Conservation (phyloP, 345 rosid species). For the Arabidopsis arenosa region DNA sequence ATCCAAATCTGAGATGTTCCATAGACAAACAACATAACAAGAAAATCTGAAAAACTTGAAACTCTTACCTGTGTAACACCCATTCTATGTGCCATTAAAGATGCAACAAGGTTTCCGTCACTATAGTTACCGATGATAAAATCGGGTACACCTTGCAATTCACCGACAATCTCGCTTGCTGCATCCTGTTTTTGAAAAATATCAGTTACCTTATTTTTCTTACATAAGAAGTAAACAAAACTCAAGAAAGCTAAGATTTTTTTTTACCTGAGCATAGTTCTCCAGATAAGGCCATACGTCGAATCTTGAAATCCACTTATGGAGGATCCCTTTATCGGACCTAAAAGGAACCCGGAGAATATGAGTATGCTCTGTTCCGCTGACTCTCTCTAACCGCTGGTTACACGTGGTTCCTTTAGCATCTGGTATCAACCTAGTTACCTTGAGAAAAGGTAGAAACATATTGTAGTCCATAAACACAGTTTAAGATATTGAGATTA, state of each 20-base stretch:
- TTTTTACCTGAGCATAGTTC: conserved; percentile 78
- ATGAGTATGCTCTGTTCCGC: conserved; percentile 84
- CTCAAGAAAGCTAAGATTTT: not conserved
- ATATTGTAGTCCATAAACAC: conserved; percentile 9
- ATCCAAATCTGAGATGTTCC: conserved; percentile 18
- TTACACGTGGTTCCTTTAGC: conserved; percentile 95
- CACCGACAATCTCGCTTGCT: conserved; percentile 86
- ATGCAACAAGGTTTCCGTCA: conserved; percentile 98
- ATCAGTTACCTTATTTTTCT: not conserved
- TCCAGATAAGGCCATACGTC: conserved; percentile 99
- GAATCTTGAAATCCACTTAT: conserved; percentile 96
- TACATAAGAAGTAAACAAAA: not conserved
- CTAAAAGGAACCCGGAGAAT: conserved; percentile 93
- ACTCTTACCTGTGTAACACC: conserved; percentile 84
- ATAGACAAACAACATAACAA: not conserved
- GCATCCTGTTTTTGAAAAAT: conserved; percentile 61
- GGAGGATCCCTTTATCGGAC: conserved; percentile 85
- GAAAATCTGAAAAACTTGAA: not conserved
- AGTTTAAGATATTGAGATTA: not conserved
- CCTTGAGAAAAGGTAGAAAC: conserved; percentile 50
- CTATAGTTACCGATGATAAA: conserved; percentile 97
- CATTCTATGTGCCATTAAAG: conserved; percentile 88
- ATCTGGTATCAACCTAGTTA: conserved; percentile 91
- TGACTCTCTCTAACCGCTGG: conserved; percentile 90
- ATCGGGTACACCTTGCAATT: conserved; percentile 87